Base-by-base conservation (phyloP, 1,139 yeast species). In the Magnusiomyces suaveolens region DNA sequence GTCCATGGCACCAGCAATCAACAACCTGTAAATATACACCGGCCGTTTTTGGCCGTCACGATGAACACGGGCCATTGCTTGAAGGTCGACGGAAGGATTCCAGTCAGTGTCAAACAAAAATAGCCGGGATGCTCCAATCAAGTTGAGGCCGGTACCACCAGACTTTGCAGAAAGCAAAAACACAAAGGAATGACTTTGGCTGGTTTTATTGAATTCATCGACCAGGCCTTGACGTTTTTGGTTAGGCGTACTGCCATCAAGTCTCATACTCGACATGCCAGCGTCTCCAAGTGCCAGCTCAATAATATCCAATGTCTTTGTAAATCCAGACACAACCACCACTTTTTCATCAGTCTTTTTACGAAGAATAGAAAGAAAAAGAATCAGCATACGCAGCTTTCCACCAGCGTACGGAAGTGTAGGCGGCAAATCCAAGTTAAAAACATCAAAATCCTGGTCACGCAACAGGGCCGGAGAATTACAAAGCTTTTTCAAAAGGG, bases 11-110 rank as follows among this genome's bases (percentile, higher is more conserved):
- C 98, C 98, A 0, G 95, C 81, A 0, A 68, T 58, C 16, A 74
- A 57, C n/a, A 92, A 69, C 60, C 98, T 75, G 66, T 92, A 94
- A 32, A 92, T 83, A 65, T 73, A 85, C 10, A 90, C 95, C 0
- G 89, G 90, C 52, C 72, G 77, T 53, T 70, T 77, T 66, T 92
- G 98, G 0, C 98, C 98, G 67, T 92, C 97, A 60, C 99, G 74
- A 64, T 90, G 96, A 3, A 92, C 84, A 59, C 99, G 72, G 0
- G 97, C 96, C 95, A 92, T 88, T 0, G 97, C 96, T 68, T 92
- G 99, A 32, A 86, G 69, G 67, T 92, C 99, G 14, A 86, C 78
- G 0, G 97, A 81, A 0, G 98, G 98, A 61, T 94, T 92, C 96
- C 96, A 87, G 64, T 89, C 97, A 58, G 90, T 86, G 64, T 89